Percentiles rank a stretch among this genome's conserved stretches.
Conservation (phyloP, 345 rosid species). For the Lepidium aucheri region DNA sequence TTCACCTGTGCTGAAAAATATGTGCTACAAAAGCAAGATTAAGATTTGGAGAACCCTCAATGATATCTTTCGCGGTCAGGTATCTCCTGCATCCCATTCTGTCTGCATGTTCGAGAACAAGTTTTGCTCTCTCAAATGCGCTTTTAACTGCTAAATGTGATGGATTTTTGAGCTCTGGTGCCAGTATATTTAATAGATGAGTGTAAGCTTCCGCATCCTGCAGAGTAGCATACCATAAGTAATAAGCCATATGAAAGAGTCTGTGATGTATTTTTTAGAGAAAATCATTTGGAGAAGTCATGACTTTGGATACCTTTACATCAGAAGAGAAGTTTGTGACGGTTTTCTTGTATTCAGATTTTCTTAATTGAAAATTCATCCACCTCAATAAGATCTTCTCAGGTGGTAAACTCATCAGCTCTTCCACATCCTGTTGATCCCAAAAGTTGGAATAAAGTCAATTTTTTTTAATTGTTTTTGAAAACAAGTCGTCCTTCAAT, state of each 20-base stretch:
- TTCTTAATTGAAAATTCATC: conserved; percentile 96
- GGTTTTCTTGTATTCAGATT: conserved; percentile 62
- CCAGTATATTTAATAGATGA: conserved; percentile 81
- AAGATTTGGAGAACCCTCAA: conserved; percentile 96
- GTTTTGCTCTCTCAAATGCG: conserved; percentile 63
- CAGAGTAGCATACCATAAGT: conserved; percentile 18
- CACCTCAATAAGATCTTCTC: conserved; percentile 93
- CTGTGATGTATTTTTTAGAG: background rate
- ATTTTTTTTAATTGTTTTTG: background rate
- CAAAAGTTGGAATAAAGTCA: background rate
- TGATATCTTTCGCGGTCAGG: conserved; percentile 86
- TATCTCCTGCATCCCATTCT: conserved; percentile 98
- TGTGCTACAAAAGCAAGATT: conserved; percentile 99
- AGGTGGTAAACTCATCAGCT: conserved; percentile 96
- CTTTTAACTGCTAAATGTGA: conserved; percentile 48
- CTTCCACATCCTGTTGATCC: conserved; percentile 81
- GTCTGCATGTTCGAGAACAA: conserved; percentile 93
- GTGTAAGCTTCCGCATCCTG: conserved; percentile 99
- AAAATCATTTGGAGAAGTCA: background rate
- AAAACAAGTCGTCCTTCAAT: background rate
- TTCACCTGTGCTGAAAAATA: conserved; percentile 94
- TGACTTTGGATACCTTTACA: conserved; percentile 53
- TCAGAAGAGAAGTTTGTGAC: conserved; percentile 93
- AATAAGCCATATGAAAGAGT: background rate
- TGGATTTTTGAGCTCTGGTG: conserved; percentile 72